phyloP scores from a whole-genome alignment of 1,284 basidiomycete species.

The Sporisorium sorghi region DNA sequence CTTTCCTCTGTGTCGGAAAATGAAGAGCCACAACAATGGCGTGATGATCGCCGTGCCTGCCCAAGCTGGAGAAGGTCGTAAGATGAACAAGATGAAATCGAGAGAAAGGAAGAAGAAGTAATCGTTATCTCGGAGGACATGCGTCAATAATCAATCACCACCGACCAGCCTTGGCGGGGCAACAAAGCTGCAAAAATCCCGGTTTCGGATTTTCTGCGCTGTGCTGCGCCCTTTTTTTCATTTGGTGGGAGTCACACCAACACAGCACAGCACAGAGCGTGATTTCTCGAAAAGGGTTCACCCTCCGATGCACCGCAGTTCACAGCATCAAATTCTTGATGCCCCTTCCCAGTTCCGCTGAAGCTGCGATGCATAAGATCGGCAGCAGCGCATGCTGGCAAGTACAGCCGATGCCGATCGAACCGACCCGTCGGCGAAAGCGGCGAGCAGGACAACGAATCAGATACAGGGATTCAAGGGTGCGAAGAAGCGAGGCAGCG shows the following conservation, averaged over 20 bases:
- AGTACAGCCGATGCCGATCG: background rate
- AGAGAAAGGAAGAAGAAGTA: background rate
- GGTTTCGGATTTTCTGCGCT: conserved; percentile 1
- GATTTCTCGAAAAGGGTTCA: too few species aligned
- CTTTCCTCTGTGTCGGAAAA: background rate
- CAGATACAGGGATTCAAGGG: conserved; percentile 22
- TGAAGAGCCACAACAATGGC: background rate
- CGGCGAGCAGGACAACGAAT: conserved; percentile 22
- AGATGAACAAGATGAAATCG: background rate
- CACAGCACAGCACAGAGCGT: too few species aligned
- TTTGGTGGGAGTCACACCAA: conserved; percentile 10
- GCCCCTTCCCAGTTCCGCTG: background rate
- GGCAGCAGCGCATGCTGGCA: background rate
- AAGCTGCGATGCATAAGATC: background rate
- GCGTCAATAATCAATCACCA: background rate
- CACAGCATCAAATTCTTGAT: background rate
- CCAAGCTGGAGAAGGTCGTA: background rate
- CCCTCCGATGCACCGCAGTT: background rate
- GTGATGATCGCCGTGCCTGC: background rate
- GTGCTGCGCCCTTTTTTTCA: background rate
- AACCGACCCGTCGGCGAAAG: conserved; percentile 20
- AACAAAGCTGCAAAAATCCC: background rate
- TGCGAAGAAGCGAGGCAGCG: too few species aligned
- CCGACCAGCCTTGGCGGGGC: background rate
- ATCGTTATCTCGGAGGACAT: conserved; percentile 5